Base-by-base conservation (phyloP, 1,284 basidiomycete species). In the Malassezia restricta region DNA sequence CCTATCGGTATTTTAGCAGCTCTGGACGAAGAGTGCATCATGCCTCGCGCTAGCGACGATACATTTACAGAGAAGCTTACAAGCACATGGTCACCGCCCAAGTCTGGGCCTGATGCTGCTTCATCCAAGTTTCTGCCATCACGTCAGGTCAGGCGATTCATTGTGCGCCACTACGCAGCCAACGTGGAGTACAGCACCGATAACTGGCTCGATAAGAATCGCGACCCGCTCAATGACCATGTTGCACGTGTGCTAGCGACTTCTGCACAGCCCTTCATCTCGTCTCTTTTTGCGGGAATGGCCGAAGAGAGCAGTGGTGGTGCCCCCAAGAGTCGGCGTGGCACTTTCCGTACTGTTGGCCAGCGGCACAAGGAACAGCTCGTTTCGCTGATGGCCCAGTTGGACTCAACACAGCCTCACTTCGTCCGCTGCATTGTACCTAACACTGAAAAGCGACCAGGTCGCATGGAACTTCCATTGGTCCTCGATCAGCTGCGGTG, bases 191-290 rank as follows among this genome's bases (percentile, higher is more conserved):
- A 99, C 68, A 81, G 85, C 41, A 96, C 92, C 1, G 84, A 90
- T 37, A 87, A 89, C 8, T 99, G 94, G 94, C 78, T 99, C 57
- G 90, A 94, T 77, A 98, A 98, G 82, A 99, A 99, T 79, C 95
- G 95, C 76, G 94, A 99, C 68, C 94, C 94, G 0, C 78, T 99
- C 59, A 96, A 98, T 74, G 91, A 96, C 72, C 92, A 96, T 69
- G 79, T 98, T 38, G 88, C 88, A 0, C 83, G 88, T 14, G 83
- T 98, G 37, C 79, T 98, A 24, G 83, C 88, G 1, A 79, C 81
- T 12, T 94, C 92, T 1, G 79, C 82, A 1, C 85, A 95, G 63
- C 80, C 81, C 32, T 89, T 87, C 65, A 81, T 98, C 35, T 82
- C 86, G 0, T 75, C 78, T 2, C 80, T 98, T 35, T 98, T 98